phyloP scores from a whole-genome alignment of 2,329 filamentous ascomycete species.

The Neopestalotiopsis sp. region DNA sequence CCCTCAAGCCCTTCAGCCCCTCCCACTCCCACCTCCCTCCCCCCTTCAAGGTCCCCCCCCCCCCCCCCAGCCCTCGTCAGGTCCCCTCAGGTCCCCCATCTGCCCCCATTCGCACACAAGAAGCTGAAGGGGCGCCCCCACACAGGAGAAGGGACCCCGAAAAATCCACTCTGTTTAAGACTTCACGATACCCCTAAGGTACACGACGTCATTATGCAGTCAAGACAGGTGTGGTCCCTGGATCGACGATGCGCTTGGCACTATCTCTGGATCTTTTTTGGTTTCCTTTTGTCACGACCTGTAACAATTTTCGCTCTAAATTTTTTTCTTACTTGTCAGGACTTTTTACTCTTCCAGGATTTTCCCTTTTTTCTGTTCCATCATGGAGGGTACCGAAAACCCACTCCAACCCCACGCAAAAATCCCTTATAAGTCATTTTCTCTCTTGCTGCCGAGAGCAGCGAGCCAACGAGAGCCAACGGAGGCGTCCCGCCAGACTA shows the following conservation, averaged over 20 bases:
- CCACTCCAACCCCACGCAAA: not conserved
- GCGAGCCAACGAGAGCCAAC: not conserved
- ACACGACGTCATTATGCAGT: slow-evolving; percentile 6
- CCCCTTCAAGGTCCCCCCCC: not conserved
- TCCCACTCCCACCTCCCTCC: not conserved
- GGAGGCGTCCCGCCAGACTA: not conserved
- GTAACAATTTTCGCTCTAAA: not conserved
- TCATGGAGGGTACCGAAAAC: not conserved
- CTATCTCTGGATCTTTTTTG: not conserved
- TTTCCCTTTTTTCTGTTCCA: not conserved
- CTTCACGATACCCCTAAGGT: not conserved
- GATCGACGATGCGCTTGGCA: not conserved
- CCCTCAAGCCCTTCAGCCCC: too few relatives aligned
- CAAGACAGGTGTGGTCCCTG: slow-evolving; percentile 2
- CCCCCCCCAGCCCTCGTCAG: too few relatives aligned
- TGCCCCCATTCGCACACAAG: not conserved
- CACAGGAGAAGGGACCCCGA: not conserved
- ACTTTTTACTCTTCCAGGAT: not conserved
- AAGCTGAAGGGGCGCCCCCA: not conserved
- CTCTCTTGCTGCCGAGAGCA: not conserved
- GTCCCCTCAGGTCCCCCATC: not conserved
- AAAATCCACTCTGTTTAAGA: not conserved
- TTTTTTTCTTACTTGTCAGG: not conserved
- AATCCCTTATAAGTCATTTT: not conserved
- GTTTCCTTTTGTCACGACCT: not conserved